phyloP scores from a whole-genome alignment of 1,284 basidiomycete genomes.

The Trichosporon sp. region DNA sequence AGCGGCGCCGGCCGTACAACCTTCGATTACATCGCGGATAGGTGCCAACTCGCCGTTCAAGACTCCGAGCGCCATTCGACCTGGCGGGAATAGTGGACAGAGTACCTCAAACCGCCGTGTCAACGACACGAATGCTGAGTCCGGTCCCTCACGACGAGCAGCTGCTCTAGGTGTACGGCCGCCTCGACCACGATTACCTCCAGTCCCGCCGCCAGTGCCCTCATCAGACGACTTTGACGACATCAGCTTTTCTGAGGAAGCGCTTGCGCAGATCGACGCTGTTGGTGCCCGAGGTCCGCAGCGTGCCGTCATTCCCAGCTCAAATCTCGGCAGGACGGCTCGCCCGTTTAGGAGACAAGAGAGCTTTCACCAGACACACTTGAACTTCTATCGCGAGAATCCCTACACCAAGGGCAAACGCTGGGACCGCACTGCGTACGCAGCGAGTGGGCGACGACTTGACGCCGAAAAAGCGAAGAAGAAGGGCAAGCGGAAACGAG shows the following conservation, averaged over 20 bases:
- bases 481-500: constrained; percentile 41
- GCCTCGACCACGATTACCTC: neutral
- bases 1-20: neutral
- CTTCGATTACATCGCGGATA: neutral
- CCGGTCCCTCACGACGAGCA: constrained; percentile 9
- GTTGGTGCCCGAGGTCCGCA: neutral
- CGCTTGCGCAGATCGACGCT: constrained; percentile 21
- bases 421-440: constrained; percentile 80
- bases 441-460: constrained; percentile 64
- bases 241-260: constrained; percentile 16
- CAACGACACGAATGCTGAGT: constrained; percentile 2
- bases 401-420: constrained; percentile 54
- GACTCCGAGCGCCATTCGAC: neutral
- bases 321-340: neutral
- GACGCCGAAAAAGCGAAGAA: constrained; percentile 32
- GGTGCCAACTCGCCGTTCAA: constrained; percentile 1
- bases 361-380: constrained; percentile 37
- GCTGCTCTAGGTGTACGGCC: constrained; percentile 13
- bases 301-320: neutral
- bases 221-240: constrained; percentile 26
- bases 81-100: neutral
- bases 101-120: neutral
- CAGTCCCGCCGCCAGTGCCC: neutral
- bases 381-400: constrained; percentile 39
- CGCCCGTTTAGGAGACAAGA: constrained; percentile 7